These are phyloP conservation scores for Ustilago shanxiensis DNA, from an alignment of 1,284 basidiomycete genomes.

Conservation along the genomic window DNA sequence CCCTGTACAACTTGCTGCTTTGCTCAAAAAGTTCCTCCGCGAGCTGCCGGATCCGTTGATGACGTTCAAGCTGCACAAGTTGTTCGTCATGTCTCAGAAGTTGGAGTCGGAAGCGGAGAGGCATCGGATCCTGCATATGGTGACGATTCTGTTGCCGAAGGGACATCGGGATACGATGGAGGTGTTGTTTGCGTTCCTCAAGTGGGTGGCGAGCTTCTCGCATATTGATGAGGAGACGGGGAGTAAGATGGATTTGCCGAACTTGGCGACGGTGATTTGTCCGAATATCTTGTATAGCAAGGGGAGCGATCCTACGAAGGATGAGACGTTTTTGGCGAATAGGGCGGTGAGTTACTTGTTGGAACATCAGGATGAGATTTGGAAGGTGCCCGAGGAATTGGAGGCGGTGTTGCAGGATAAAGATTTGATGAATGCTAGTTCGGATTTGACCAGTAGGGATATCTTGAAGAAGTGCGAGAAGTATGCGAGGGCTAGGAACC, in stretches of 20 bases:
- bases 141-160: conserved; percentile 89
- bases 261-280: conserved; percentile 96
- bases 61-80: conserved; percentile 90
- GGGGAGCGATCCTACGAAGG: conserved; percentile 85
- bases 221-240: conserved; percentile 98
- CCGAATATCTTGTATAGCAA: conserved; percentile 93
- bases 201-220: conserved; percentile 99
- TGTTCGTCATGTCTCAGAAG: conserved; percentile 89
- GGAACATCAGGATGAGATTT: conserved; percentile 92
- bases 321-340: conserved; percentile 92
- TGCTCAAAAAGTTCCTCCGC: conserved; percentile 96
- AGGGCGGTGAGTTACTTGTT: conserved; percentile 76
- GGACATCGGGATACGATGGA: conserved; percentile 97
- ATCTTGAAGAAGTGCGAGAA: conserved; percentile 66
- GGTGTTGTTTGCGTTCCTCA: conserved; percentile 96
- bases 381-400: conserved; percentile 65
- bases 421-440: conserved; percentile 60
- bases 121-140: conserved; percentile 84
- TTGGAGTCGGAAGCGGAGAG: conserved; percentile 83
- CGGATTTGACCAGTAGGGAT: conserved; percentile 63
- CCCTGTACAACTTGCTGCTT: conserved; percentile 94
- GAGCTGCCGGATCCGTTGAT: conserved; percentile 96
- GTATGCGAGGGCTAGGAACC: conserved; percentile 48
- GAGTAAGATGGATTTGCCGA: conserved; percentile 96
- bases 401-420: conserved; percentile 65